Conservation (phyloP, 2,329 filamentous ascomycete species). For the Xylaria sp. region DNA sequence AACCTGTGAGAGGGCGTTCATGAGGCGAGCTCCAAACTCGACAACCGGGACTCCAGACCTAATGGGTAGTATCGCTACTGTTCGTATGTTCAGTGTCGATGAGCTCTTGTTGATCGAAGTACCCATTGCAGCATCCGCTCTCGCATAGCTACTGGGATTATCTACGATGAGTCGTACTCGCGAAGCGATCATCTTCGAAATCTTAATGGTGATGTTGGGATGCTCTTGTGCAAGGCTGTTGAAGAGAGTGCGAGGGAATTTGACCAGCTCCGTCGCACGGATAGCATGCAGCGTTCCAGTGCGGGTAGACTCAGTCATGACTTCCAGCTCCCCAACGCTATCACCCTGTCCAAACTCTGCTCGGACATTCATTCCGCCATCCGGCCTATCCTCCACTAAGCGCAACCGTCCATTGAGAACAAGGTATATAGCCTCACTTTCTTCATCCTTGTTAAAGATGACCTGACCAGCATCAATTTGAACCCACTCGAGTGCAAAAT, state of each 20-base stretch:
- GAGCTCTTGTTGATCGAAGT: slow-evolving; percentile 75
- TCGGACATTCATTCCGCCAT: slow-evolving; percentile 84
- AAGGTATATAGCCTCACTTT: slow-evolving; percentile 98
- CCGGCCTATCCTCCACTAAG: slow-evolving; percentile 82
- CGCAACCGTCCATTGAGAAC: slow-evolving; percentile 93
- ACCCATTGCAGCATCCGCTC: slow-evolving; percentile 69
- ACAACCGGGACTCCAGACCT: slow-evolving; percentile 92
- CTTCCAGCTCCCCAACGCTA: slow-evolving; percentile 95
- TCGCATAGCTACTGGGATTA: slow-evolving; percentile 75
- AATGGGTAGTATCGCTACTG: slow-evolving; percentile 90
- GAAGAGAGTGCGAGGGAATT: slow-evolving; percentile 94
- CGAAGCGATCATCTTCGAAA: slow-evolving; percentile 97
- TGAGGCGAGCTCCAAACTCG: slow-evolving; percentile 89
- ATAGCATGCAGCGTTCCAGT: slow-evolving; percentile 94
- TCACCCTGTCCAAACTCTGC: slow-evolving; percentile 97
- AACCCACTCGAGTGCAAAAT: slow-evolving; percentile 98
- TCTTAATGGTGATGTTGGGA: slow-evolving; percentile 97
- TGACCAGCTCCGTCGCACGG: slow-evolving; percentile 93
- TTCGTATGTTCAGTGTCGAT: slow-evolving; percentile 91
- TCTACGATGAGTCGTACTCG: slow-evolving; percentile 92
- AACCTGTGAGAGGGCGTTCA: slow-evolving; percentile 89
- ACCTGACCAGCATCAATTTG: slow-evolving; percentile 96
- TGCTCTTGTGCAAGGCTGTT: slow-evolving; percentile 98
- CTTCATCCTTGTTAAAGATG: slow-evolving; percentile 91
- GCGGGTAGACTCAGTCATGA: slow-evolving; percentile 92